phyloP scores from a whole-genome alignment of 2,329 filamentous ascomycete species.

The Alternaria consortialis region DNA sequence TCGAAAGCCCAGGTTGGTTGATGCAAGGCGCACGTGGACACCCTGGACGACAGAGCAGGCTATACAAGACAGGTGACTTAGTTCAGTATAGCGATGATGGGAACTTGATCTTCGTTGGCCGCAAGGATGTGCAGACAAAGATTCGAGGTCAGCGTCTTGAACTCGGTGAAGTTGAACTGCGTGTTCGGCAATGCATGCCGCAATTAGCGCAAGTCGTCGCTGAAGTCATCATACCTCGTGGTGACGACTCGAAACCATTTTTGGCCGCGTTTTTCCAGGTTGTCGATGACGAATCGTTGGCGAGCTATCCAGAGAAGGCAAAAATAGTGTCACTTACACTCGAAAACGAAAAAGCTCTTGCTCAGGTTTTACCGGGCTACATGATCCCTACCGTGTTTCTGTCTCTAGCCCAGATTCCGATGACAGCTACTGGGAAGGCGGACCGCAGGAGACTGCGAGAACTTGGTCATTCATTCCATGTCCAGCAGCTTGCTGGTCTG shows the following conservation, averaged over 20 bases:
- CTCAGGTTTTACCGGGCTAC: constrained; percentile 36
- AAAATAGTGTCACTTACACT: too few species aligned
- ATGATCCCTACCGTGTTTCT: constrained; percentile 53
- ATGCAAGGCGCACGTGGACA: background rate
- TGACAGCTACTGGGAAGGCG: constrained; percentile 48
- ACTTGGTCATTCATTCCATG: too few species aligned
- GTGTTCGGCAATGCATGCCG: background rate
- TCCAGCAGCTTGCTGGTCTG: too few species aligned
- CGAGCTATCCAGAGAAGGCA: too few species aligned
- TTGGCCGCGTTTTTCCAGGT: background rate
- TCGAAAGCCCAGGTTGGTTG: background rate
- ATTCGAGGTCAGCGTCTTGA: constrained; percentile 35
- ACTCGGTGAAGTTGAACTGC: constrained; percentile 26
- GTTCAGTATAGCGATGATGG: constrained; percentile 5
- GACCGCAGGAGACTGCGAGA: constrained; percentile 35
- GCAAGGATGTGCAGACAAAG: constrained; percentile 35
- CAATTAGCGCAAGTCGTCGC: background rate
- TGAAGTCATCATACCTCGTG: background rate
- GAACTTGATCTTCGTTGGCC: constrained; percentile 22
- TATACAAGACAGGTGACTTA: constrained; percentile 18
- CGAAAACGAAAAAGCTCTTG: background rate
- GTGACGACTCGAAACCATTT: background rate
- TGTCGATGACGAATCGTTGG: background rate
- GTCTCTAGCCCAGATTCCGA: constrained; percentile 45
- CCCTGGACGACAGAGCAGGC: background rate